A percentile compares a stretch with the other conserved stretches of the same genome.
phyloP scores from a whole-genome alignment of 371 early-diverging fungal genomes.

The Mucor saturninus region DNA sequence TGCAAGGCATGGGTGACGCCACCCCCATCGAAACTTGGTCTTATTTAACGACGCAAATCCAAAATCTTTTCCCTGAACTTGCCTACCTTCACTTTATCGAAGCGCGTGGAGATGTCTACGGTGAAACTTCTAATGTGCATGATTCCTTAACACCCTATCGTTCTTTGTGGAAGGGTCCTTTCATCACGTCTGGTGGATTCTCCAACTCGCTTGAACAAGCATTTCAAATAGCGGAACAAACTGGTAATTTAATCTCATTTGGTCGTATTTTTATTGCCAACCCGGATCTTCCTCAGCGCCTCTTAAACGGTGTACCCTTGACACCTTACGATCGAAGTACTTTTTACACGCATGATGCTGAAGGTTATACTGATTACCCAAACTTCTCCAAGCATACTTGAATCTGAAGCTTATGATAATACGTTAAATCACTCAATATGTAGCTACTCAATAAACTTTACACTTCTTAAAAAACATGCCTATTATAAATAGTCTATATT shows the following conservation, averaged over 20 bases:
- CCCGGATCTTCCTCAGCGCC: constrained; percentile 25
- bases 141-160: constrained; percentile 19
- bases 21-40: constrained; percentile 19
- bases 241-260: constrained; percentile 26
- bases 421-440: too few species aligned
- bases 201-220: constrained; percentile 3
- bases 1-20: constrained; percentile 18
- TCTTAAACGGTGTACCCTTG: constrained; percentile 16
- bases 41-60: constrained; percentile 3
- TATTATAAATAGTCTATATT: too few species aligned
- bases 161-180: constrained; percentile 24
- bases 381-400: too few species aligned
- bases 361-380: constrained; percentile 25
- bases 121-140: constrained; percentile 6
- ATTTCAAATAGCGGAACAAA: constrained; percentile 9
- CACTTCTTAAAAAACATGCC: too few species aligned
- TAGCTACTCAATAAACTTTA: too few species aligned
- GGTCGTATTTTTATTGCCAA: constrained; percentile 31
- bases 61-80: constrained; percentile 10
- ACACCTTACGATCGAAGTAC: constrained; percentile 20
- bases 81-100: constrained; percentile 27
- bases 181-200: constrained; percentile 17
- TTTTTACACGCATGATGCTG: constrained; percentile 12
- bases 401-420: too few species aligned
- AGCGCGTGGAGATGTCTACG: background rate